A percentile compares a stretch with the other conserved stretches of the same genome.
phyloP scores from a whole-genome alignment of 1,284 basidiomycete genomes.

The Melampsora americana region DNA sequence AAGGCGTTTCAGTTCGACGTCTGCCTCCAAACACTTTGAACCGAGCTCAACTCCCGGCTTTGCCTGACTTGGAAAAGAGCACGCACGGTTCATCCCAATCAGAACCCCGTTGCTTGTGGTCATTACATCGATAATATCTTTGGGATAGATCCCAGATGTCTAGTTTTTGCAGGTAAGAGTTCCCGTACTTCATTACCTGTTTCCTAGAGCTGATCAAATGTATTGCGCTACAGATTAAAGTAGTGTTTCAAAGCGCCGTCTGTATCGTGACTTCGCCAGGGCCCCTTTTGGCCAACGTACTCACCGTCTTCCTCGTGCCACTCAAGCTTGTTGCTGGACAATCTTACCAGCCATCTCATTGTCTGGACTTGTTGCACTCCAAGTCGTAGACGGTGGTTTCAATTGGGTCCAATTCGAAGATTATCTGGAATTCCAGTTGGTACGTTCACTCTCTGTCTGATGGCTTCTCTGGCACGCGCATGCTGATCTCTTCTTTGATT shows the following conservation, averaged over 20 bases:
- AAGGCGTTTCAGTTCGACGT: too few relatives aligned
- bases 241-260: not conserved
- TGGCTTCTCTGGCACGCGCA: not conserved
- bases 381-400: not conserved
- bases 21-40: not conserved
- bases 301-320: not conserved
- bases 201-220: not conserved
- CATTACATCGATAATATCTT: not conserved
- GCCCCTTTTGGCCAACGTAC: not conserved
- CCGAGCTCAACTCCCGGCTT: not conserved
- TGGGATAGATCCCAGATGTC: not conserved
- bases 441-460: not conserved
- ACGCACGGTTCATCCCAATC: not conserved
- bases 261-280: not conserved
- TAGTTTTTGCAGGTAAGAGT: slow-evolving; percentile 12
- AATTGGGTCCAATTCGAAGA: not conserved
- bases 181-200: not conserved
- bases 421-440: slow-evolving; percentile 3
- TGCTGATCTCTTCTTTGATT: too few relatives aligned
- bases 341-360: slow-evolving; percentile 1
- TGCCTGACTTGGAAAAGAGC: not conserved
- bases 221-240: not conserved
- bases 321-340: too few relatives aligned
- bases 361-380: not conserved
- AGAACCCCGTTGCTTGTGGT: not conserved